These are phyloP conservation scores for Kluyveromyces siamensis DNA, from an alignment of 805 yeast species.

Conservation along the genomic window DNA sequence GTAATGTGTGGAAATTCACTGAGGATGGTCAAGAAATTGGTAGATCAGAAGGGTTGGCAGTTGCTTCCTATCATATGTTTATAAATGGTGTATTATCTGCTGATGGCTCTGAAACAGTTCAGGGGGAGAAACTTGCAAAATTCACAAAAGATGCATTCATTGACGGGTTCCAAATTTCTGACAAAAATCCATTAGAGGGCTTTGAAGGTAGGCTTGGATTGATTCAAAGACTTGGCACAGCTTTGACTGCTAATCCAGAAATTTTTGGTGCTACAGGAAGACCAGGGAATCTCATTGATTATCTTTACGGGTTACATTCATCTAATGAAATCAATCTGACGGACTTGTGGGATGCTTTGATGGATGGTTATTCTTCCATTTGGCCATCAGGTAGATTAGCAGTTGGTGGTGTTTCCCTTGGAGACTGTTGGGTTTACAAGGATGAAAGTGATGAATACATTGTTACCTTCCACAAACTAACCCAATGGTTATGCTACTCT, in stretches of 20 bases:
- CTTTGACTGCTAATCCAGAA: slow-evolving; percentile 31
- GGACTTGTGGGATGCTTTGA: slow-evolving; percentile 44
- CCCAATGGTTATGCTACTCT: slow-evolving; percentile 62
- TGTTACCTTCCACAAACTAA: slow-evolving; percentile 55
- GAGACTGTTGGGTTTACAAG: slow-evolving; percentile 51
- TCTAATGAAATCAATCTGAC: slow-evolving; percentile 33
- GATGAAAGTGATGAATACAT: slow-evolving; percentile 30
- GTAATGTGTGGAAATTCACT: slow-evolving; percentile 43
- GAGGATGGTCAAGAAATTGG: slow-evolving; percentile 30
- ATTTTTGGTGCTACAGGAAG: slow-evolving; percentile 41
- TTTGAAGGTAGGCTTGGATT: slow-evolving; percentile 43
- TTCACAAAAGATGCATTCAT: slow-evolving; percentile 31
- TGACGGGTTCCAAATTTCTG: slow-evolving; percentile 40
- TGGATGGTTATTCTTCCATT: slow-evolving; percentile 46
- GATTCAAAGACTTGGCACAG: slow-evolving; percentile 39
- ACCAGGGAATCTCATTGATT: slow-evolving; percentile 48
- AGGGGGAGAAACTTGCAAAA: slow-evolving; percentile 32
- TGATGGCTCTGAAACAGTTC: slow-evolving; percentile 32
- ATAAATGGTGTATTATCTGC: slow-evolving; percentile 38
- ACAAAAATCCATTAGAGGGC: slow-evolving; percentile 43
- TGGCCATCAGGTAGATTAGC: slow-evolving; percentile 55
- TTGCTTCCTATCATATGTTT: slow-evolving; percentile 50
- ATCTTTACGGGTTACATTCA: slow-evolving; percentile 26
- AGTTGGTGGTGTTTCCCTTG: slow-evolving; percentile 42
- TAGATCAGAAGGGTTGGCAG: slow-evolving; percentile 58